A percentile compares a stretch with the other conserved stretches of the same genome.
phyloP scores from a whole-genome alignment of 2,329 filamentous ascomycete genomes.

The Ascochyta lentis region DNA sequence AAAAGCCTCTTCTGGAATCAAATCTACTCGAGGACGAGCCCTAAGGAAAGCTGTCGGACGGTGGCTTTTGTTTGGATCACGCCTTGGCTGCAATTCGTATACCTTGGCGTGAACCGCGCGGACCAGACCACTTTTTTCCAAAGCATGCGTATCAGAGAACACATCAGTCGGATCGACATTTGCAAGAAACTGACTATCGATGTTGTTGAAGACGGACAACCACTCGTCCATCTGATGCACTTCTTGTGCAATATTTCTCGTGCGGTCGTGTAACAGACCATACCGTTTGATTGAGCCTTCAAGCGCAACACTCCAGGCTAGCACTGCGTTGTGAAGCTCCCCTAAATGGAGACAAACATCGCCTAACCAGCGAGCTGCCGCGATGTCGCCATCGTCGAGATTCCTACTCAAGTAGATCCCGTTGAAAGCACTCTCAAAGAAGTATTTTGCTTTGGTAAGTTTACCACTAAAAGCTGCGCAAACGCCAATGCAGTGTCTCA shows the following conservation, averaged over 20 bases:
- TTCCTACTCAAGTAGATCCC: conserved; percentile 28
- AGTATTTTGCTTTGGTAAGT: conserved; percentile 36
- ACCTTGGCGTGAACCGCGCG: conserved; percentile 14
- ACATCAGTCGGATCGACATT: conserved; percentile 35
- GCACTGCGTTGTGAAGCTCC: conserved; percentile 35
- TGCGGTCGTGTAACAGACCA: conserved; percentile 22
- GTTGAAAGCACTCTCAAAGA: conserved; percentile 38
- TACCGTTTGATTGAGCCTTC: conserved; percentile 32
- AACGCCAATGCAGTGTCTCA: conserved; percentile 38
- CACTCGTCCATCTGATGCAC: conserved; percentile 30
- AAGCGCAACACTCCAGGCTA: conserved; percentile 40
- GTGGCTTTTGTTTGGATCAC: not conserved
- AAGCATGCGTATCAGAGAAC: conserved; percentile 27
- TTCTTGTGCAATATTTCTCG: conserved; percentile 28
- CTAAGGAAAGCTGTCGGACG: conserved; percentile 4
- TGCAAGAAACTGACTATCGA: conserved; percentile 24
- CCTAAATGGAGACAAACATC: conserved; percentile 41
- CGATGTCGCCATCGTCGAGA: conserved; percentile 43
- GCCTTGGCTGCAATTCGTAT: conserved; percentile 2
- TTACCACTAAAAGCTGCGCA: conserved; percentile 36
- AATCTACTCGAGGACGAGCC: conserved; percentile 16
- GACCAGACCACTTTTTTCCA: conserved; percentile 34
- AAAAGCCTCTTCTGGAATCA: conserved; percentile 27
- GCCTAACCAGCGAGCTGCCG: conserved; percentile 43
- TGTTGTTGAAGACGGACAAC: conserved; percentile 23